Percentiles rank a stretch among this genome's conserved stretches.
Evolutionary conservation across 2,329 filamentous ascomycete genomes (phyloP).

Genomic region (Colletotrichum brevisporum): DNA sequence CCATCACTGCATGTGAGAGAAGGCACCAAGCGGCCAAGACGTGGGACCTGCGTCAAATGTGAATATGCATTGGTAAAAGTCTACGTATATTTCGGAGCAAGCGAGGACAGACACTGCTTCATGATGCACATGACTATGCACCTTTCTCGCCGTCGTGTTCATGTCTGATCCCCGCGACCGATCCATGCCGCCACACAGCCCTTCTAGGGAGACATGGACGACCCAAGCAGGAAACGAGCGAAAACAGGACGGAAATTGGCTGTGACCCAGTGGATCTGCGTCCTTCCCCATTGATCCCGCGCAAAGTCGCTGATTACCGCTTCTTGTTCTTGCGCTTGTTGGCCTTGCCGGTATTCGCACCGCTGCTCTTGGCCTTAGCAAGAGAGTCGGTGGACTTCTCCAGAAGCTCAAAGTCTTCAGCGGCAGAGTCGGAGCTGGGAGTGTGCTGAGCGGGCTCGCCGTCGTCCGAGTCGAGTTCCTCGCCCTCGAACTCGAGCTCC

Average conservation of each 20-base stretch:
- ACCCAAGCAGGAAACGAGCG: neutral
- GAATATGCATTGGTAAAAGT: constrained; percentile 33
- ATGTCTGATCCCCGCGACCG: constrained; percentile 8
- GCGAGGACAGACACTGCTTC: constrained; percentile 10
- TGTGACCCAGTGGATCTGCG: neutral
- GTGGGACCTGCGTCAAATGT: neutral
- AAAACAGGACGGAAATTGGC: neutral
- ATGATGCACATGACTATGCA: constrained; percentile 5
- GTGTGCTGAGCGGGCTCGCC: constrained; percentile 66
- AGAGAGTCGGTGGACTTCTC: constrained; percentile 73
- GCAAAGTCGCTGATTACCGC: constrained; percentile 54
- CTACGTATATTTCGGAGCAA: constrained; percentile 18
- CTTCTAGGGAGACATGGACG: neutral
- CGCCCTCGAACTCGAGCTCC: constrained; percentile 53
- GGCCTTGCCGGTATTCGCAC: constrained; percentile 61
- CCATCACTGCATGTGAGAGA: neutral
- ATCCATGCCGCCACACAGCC: neutral
- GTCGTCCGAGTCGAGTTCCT: constrained; percentile 58
- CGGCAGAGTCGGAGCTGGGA: constrained; percentile 69
- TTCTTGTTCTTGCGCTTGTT: constrained; percentile 70
- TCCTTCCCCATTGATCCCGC: neutral
- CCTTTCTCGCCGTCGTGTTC: neutral
- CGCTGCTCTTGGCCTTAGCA: constrained; percentile 64
- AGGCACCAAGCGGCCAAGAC: neutral
- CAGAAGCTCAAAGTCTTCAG: constrained; percentile 74